These are phyloP conservation scores for Pythium dissotocum DNA, from an alignment of 352 stramenopile genomes.

Conservation along the genomic window DNA sequence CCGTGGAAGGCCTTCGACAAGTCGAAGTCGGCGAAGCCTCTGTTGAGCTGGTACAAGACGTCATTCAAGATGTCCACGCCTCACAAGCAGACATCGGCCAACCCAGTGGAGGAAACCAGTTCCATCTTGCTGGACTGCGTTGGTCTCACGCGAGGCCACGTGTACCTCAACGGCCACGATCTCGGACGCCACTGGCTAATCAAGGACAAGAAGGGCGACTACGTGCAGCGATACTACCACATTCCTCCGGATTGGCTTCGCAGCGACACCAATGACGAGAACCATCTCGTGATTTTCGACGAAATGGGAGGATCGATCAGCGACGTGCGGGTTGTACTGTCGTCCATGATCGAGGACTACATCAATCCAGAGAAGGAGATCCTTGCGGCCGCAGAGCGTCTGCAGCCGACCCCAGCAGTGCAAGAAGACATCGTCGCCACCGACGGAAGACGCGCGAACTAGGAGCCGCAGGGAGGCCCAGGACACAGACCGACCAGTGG, in stretches of 20 bases:
- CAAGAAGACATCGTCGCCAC: not conserved
- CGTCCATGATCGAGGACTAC: conserved; percentile 44
- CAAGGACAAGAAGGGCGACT: conserved; percentile 41
- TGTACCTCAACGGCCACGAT: conserved; percentile 67
- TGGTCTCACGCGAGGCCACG: conserved; percentile 56
- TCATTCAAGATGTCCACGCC: conserved; percentile 36
- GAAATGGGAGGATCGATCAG: conserved; percentile 51
- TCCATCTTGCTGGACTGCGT: conserved; percentile 62
- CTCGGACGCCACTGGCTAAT: conserved; percentile 73
- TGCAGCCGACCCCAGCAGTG: not conserved
- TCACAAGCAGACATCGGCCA: conserved; percentile 9
- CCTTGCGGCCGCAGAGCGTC: not conserved
- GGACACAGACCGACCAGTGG: no score
- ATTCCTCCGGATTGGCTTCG: conserved; percentile 59
- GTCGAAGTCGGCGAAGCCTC: conserved; percentile 14
- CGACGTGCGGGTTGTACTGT: conserved; percentile 51
- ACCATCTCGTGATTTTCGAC: conserved; percentile 66
- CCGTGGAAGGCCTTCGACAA: conserved; percentile 36
- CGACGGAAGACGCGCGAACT: not conserved
- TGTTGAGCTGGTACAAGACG: conserved; percentile 61
- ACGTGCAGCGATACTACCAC: conserved; percentile 72
- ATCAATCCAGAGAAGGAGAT: conserved; percentile 24
- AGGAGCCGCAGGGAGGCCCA: not conserved
- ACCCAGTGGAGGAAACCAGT: conserved; percentile 30
- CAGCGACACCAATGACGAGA: conserved; percentile 29